Evolutionary conservation across 2,329 filamentous ascomycete species (phyloP), one percentile per base, ranked within the genome.

Genomic region (Diplodia corticola): DNA sequence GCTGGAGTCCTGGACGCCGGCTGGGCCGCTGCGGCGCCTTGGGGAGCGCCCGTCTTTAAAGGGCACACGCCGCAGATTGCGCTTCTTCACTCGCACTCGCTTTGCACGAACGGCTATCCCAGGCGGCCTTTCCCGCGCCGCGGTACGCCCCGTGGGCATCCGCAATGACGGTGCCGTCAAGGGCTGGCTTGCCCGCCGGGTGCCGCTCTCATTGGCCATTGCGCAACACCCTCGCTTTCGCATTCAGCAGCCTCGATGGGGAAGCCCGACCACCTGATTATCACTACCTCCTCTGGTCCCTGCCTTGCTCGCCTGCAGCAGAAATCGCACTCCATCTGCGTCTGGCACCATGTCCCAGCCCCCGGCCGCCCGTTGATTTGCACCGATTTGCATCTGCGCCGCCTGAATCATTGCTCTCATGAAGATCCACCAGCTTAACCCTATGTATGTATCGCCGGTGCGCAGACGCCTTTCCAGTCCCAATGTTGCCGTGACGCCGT

Each of bases 121-220:
- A 49, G 57, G n/a, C 57, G 57, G 57, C 48, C 57, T 61, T 61
- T 61, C 57, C 57, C 57, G 57, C 57, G 57, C 57, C 57, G 57
- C 57, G 57, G 57, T 61, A 61, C 57, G 57, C 48, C 57, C 57
- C 57, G 57, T 61, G 57, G 44, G 26, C 57, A 44, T 61, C 57
- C 57, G 44, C 57, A 61, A 49, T 24, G 57, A 61, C 57, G 40
- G 44, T 28, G 57, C 40, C 53, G 55, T 60, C 55, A 40, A 46
- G 55, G 55, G 55, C 55, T 60, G 37, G 40, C 15, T 30, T 40
- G 24, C 55, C 35, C n/a, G 35, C 20, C 54, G 40, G 37, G 37
- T 28, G 26, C 26, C 57, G n/a, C 44, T 61, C 57, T 49, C 44
- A 61, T 61, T 61, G 57, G 44, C 28, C 44, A 26, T 20, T 24